phyloP scores from a whole-genome alignment of 1,284 basidiomycete genomes.

The Porphyrellus sp. region DNA sequence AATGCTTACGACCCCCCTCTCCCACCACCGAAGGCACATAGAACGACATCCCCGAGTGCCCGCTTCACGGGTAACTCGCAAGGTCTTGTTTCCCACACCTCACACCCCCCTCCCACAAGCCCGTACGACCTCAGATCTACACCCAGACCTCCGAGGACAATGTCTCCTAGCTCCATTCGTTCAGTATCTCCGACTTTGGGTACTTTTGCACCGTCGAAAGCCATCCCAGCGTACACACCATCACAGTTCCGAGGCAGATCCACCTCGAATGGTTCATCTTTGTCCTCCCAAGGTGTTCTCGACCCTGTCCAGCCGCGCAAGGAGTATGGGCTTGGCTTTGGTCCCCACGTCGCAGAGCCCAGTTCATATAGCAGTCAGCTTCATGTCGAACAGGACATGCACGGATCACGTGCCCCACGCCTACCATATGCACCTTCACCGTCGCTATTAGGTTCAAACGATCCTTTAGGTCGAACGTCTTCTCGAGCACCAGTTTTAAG shows the following conservation, averaged over 20 bases:
- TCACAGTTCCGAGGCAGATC: constrained; percentile 40
- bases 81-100: constrained; percentile 10
- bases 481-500: constrained; percentile 75
- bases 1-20: constrained; percentile 83
- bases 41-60: constrained; percentile 27
- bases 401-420: constrained; percentile 43
- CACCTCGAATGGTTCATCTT: constrained; percentile 48
- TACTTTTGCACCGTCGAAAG: constrained; percentile 25
- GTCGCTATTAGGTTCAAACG: constrained; percentile 75
- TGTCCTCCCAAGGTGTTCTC: constrained; percentile 38
- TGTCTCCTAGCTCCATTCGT: constrained; percentile 37
- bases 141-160: constrained; percentile 27
- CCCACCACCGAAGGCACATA: constrained; percentile 47
- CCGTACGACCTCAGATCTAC: constrained; percentile 19
- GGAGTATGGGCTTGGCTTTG: constrained; percentile 31
- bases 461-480: constrained; percentile 74
- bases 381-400: constrained; percentile 40
- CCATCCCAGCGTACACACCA: constrained; percentile 15
- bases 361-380: constrained; percentile 15
- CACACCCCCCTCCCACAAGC: constrained; percentile 14
- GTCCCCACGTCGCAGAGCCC: constrained; percentile 23
- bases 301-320: constrained; percentile 25
- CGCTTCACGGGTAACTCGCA: constrained; percentile 22
- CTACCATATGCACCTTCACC: constrained; percentile 71
- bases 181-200: constrained; percentile 30